Evolutionary conservation across 805 yeast species (phyloP), one percentile per base, ranked within the genome.

Genomic region (Diddensiella santjacobensis): DNA sequence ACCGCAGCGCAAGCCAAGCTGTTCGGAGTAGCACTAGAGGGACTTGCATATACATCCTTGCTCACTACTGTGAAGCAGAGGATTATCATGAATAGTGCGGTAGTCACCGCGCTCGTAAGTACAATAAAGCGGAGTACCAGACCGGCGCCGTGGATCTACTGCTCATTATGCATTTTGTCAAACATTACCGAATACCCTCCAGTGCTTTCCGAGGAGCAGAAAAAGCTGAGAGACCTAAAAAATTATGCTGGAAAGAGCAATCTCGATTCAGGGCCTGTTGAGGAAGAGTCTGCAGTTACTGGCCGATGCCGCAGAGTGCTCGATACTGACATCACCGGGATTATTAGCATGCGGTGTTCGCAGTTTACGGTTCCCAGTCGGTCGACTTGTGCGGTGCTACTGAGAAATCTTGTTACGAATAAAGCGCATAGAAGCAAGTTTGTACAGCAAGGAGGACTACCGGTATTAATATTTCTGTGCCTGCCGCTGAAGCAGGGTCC

Each of bases 361-460:
- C 39, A 47, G 24, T 55, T 52, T 45, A 61, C 60, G 23, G 33
- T 36, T 22, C 42, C 57, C 20, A 56, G 63, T 39, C 57, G 58
- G 26, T 56, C 49, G 44, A 58, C 58, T 41, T 57, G 53, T 26
- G 67, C 60, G 2, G 40, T 33, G 15, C 52, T 63, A 22, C 51
- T 68, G 40, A 57, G 63, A 15, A 61, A 62, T 33, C 48, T 69
- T 33, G 63, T 67, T 1, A 57, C 62, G 17, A 56, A 56, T 22
- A 49, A 50, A 40, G 15, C 53, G 4, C 56, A 59, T 24, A 54
- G 72, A 1, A 49, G 54, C 13, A 45, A 30, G 2, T 54, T 66
- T 23, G 63, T 66, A 3, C 52, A 55, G 24, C 67, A 69, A 47
- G 72, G 73, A 5, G 71, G 66, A 3, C 58, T 63, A 19, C 58